Evolutionary conservation across 768 basidiomycete genomes (phyloP).

Genomic region (Pleurotus tuber-regium): DNA sequence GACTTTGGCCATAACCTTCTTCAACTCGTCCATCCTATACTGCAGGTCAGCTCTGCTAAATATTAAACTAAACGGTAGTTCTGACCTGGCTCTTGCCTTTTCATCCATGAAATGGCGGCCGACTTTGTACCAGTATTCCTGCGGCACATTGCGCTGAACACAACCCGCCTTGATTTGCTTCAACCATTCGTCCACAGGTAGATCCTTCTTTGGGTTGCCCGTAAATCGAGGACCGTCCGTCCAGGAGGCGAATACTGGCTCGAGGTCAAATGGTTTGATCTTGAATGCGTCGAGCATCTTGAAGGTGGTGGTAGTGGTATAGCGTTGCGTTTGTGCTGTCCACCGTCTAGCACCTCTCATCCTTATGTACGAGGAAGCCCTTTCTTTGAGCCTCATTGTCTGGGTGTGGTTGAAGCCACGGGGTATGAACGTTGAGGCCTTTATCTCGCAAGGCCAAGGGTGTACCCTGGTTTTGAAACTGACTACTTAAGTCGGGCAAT

Average conservation of each 20-base stretch:
- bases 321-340: not conserved
- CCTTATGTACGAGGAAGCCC: not conserved
- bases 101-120: constrained; percentile 74
- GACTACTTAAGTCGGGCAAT: too few species aligned
- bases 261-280: constrained; percentile 73
- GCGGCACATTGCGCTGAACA: constrained; percentile 64
- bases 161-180: constrained; percentile 72
- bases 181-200: constrained; percentile 71
- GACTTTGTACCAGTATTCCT: constrained; percentile 82
- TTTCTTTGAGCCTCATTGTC: constrained; percentile 9
- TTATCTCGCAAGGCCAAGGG: constrained; percentile 9
- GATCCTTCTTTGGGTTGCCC: constrained; percentile 69
- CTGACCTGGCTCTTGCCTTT: constrained; percentile 59
- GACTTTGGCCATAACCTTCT: constrained; percentile 69
- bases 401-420: constrained; percentile 1
- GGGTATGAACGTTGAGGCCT: not conserved
- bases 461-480: too few species aligned
- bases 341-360: not conserved
- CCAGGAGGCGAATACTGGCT: constrained; percentile 67
- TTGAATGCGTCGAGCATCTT: constrained; percentile 75
- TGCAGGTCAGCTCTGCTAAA: not conserved
- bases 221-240: constrained; percentile 61
- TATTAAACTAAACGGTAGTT: constrained; percentile 6
- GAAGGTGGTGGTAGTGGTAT: constrained; percentile 3
- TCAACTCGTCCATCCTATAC: constrained; percentile 59